Base-by-base conservation (phyloP, 331 rosid genomes). In the Malus hybrid region DNA sequence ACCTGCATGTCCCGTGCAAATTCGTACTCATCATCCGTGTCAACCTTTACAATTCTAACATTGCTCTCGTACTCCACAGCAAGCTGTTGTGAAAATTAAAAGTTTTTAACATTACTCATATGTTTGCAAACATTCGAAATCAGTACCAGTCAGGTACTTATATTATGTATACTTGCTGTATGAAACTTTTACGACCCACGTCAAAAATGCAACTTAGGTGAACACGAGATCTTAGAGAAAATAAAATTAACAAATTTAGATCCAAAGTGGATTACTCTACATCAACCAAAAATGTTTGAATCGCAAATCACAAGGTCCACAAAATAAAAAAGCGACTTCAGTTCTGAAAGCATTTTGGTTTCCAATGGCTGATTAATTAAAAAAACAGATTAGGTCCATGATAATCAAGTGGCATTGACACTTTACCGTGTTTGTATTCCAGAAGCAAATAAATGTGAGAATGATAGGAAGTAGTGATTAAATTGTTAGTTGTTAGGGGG, bases 1-100 rank as follows among this genome's bases (percentile, higher is more conserved):
- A 93, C 98, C 96, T 93, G 97, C 98, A 91, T 91, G 77, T 91
- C 97, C 2, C 88, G 90, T 2, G 96, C 88, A 69, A 90, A 91
- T 76, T 91, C 93, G 55, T 91, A 90, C 81, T 91, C 97, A 5
- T 91, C 90, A 72, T 93, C 98, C 14, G 96, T 93, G 75, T 91
- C 98, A 67, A 93, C 97, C 86, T 93, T 91, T 19, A 93, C 78
- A 76, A 93, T 83, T 70, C 83, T 44, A 7, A 86, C 93, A 65
- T 85, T 88, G 66, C 67, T 63, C 67, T 88, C 87, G 27, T 91
- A 91, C 86, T 93, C 96, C 32, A 93, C 96, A 18, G 97, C 95
- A 71, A 93, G 98, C 98, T 93, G 93, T 63, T 10, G 39, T 10
- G 59, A 42, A 74, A 76, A 71, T 66, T 22, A 42, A 65, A 39